Evolutionary conservation across 495 filamentous ascomycete species (phyloP).

Genomic region (Trichocladium uniseriatum): DNA sequence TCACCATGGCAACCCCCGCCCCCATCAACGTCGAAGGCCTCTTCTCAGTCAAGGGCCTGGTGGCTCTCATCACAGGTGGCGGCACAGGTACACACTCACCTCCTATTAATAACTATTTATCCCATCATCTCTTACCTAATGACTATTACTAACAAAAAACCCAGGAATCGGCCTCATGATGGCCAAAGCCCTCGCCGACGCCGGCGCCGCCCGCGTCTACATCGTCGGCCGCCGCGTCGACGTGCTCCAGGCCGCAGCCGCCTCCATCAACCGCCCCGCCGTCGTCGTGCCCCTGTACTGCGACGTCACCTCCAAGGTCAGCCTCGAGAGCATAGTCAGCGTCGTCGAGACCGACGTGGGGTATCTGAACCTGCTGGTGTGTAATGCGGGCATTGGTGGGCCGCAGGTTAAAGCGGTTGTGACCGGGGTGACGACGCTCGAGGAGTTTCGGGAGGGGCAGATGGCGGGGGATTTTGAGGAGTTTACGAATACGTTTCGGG

Average conservation of each 20-base stretch:
- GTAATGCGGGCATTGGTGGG: constrained; percentile 57
- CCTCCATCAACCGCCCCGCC: constrained; percentile 26
- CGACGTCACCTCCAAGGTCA: constrained; percentile 58
- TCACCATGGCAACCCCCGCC: constrained; percentile 2
- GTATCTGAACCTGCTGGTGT: constrained; percentile 56
- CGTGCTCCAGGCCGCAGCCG: constrained; percentile 43
- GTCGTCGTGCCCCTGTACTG: constrained; percentile 50
- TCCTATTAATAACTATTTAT: neutral
- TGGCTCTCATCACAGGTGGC: constrained; percentile 56
- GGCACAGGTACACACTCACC: constrained; percentile 51
- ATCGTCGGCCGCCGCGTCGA: constrained; percentile 58
- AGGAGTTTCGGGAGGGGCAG: constrained; percentile 44
- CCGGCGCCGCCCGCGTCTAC: constrained; percentile 59
- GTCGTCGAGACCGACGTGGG: constrained; percentile 45
- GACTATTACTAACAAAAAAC: too few relatives aligned
- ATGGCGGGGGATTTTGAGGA: constrained; percentile 46
- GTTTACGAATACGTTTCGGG: constrained; percentile 47
- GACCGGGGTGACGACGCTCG: constrained; percentile 30
- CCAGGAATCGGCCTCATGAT: constrained; percentile 61
- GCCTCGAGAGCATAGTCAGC: constrained; percentile 43
- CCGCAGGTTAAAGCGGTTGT: constrained; percentile 31
- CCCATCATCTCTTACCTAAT: neutral
- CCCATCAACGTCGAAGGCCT: constrained; percentile 34
- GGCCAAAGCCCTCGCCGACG: constrained; percentile 48
- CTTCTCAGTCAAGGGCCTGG: constrained; percentile 49